Evolutionary conservation across 768 basidiomycete genomes (phyloP), one percentile per base, ranked within the genome.

Genomic region (Lactarius evosmus): DNA sequence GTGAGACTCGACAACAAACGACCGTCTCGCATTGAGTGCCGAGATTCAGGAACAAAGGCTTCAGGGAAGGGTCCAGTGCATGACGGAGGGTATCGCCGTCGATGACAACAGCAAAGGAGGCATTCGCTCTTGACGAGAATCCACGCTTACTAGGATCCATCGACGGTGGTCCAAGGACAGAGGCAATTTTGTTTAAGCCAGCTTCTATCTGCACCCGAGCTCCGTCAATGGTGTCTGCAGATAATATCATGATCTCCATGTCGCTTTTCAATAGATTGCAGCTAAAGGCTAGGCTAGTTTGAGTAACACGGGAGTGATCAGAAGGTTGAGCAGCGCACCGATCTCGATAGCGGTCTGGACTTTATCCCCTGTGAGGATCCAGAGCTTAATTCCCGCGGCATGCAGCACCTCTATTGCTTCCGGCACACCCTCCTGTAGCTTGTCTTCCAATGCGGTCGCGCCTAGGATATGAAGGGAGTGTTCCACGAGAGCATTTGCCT

Each of bases 341-440:
- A 99, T 98, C 74, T 98, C 96, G 72, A 99, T 98, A 16, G 96
- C 96, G 0, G 96, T 99, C 74, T 98, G 95, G 1, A 98, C 80
- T 75, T 99, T 99, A 77, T 99, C 96, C 30, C 95, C 95, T 38
- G 96, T 98, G 55, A 98, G 77, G 74, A 98, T 96, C 96, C 96
- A 99, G 2, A 99, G 75, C 76, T 98, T 99, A 78, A 99, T 97
- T 14, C 96, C 96, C 2, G 96, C 96, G 32, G 83, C 79, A 70
- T 97, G 94, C 19, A 99, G 79, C 60, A 82, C 88, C 69, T 93
- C 94, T 67, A 99, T 98, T 2, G 96, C 90, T 62, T 97, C 95
- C 0, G 96, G 96, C 0, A 99, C 96, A 12, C 96, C 96, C 72
- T 91, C 93, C 72, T 99, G 96, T 65, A 98, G 77, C 78, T 98